Evolutionary conservation across 179 eudicot genomes (phyloP).

Genomic region (Silene vulgaris): DNA sequence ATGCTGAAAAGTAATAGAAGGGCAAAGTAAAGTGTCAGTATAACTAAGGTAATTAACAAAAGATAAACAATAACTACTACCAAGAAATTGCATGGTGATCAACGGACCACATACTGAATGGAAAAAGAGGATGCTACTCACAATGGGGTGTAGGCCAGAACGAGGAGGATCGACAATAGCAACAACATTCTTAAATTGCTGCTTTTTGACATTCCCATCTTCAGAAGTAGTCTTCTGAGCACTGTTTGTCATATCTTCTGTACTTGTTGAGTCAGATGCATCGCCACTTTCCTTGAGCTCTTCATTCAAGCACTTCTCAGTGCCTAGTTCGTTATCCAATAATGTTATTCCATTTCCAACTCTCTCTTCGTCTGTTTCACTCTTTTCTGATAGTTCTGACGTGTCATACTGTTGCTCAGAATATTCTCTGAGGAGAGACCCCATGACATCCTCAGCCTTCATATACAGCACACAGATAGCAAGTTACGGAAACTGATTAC

Average conservation of each 20-base stretch:
- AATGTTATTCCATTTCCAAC: conserved; percentile 25
- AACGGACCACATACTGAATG: conserved; percentile 2
- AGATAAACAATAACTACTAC: background rate
- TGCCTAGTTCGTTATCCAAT: conserved; percentile 26
- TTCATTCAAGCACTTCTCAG: conserved; percentile 26
- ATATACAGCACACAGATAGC: conserved; percentile 8
- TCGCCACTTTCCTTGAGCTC: conserved; percentile 29
- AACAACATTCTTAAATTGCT: conserved; percentile 66
- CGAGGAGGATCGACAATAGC: conserved; percentile 99
- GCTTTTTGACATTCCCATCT: conserved; percentile 23
- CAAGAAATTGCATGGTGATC: background rate
- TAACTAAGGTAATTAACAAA: background rate
- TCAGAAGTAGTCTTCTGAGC: conserved; percentile 22
- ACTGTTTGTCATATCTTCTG: conserved; percentile 27
- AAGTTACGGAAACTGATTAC: conserved; percentile 2
- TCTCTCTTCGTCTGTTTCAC: conserved; percentile 28
- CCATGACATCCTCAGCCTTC: conserved; percentile 85
- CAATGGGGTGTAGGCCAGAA: conserved; percentile 91
- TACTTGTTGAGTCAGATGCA: conserved; percentile 21
- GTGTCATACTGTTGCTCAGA: conserved; percentile 39
- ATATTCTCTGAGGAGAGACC: conserved; percentile 67
- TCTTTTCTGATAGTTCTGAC: conserved; percentile 26
- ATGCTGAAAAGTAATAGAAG: background rate
- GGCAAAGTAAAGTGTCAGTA: background rate
- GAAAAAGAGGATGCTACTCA: conserved; percentile 38